phyloP scores from a whole-genome alignment of 2,329 filamentous ascomycete genomes.

The Ramularia endophylla region DNA sequence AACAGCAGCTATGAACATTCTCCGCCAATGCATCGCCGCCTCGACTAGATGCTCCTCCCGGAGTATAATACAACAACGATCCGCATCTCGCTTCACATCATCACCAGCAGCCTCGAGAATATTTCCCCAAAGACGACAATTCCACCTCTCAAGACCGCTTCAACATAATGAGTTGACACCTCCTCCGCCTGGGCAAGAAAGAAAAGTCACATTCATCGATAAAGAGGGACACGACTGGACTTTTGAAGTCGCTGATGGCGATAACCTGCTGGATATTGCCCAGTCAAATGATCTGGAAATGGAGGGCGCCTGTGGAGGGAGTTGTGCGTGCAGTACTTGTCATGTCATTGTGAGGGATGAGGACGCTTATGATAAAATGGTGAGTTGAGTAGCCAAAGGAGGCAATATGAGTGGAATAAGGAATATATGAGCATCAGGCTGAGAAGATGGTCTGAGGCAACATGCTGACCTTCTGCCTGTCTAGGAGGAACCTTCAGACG shows the following conservation, averaged over 20 bases:
- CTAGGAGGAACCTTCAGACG: conserved; percentile 40
- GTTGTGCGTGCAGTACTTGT: conserved; percentile 88
- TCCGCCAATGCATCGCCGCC: too few relatives aligned
- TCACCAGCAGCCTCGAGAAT: too few relatives aligned
- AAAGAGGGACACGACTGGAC: conserved; percentile 75
- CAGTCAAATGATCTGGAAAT: conserved; percentile 95
- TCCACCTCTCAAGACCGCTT: conserved; percentile 57
- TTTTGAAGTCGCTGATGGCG: conserved; percentile 74
- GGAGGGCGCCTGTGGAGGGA: conserved; percentile 94
- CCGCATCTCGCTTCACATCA: not conserved
- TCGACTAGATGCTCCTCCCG: too few relatives aligned
- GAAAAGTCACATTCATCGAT: conserved; percentile 87
- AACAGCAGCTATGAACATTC: not conserved
- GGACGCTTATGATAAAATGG: conserved; percentile 45
- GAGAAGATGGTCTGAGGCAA: not conserved
- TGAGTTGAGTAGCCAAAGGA: conserved; percentile 10
- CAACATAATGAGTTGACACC: conserved; percentile 74
- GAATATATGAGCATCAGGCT: not conserved
- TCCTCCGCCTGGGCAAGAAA: conserved; percentile 85
- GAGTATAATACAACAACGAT: conserved; percentile 1
- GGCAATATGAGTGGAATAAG: not conserved
- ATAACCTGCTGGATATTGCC: conserved; percentile 92
- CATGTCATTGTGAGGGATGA: conserved; percentile 78
- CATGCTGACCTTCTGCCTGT: not conserved
- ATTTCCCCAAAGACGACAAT: conserved; percentile 34